These are phyloP conservation scores for Xylaria arbuscula DNA, from an alignment of 2,329 filamentous ascomycete genomes.

Conservation along the genomic window DNA sequence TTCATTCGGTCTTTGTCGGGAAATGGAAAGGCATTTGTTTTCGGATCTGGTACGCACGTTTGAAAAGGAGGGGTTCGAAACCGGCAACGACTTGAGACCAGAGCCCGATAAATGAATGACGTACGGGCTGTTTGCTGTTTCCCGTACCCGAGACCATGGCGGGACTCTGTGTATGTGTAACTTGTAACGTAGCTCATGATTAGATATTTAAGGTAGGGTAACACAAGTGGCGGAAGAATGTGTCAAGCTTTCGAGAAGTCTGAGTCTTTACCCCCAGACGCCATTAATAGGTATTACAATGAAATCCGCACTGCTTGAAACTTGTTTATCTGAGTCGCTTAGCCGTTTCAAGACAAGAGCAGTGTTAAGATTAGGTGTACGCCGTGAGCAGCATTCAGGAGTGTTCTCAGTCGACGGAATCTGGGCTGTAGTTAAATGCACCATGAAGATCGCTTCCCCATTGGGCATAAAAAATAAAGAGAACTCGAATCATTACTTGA, in stretches of 20 bases:
- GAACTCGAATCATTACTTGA: no score
- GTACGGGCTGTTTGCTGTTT: not conserved
- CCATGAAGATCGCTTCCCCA: no score
- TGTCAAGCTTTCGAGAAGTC: not conserved
- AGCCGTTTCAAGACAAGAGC: no score
- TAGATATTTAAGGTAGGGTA: not conserved
- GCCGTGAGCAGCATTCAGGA: constrained; percentile 7
- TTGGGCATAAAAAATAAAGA: no score
- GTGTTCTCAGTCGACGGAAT: constrained; percentile 1
- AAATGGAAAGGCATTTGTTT: not conserved
- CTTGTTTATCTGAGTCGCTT: no score
- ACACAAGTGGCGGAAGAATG: not conserved
- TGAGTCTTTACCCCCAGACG: no score
- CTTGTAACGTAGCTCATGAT: constrained; percentile 1
- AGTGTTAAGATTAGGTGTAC: no score
- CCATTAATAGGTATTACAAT: no score
- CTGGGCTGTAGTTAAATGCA: no score
- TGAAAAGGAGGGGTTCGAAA: not conserved
- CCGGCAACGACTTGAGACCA: not conserved
- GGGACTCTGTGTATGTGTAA: not conserved
- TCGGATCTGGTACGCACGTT: not conserved
- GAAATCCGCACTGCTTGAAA: no score
- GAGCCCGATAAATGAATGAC: not conserved
- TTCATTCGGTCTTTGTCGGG: not conserved
- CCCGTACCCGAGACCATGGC: not conserved